Percentiles rank a stretch among this genome's conserved stretches.
Evolutionary conservation across 163 green algal species (phyloP).

Genomic region (Coccomyxa subellipsoidea): DNA sequence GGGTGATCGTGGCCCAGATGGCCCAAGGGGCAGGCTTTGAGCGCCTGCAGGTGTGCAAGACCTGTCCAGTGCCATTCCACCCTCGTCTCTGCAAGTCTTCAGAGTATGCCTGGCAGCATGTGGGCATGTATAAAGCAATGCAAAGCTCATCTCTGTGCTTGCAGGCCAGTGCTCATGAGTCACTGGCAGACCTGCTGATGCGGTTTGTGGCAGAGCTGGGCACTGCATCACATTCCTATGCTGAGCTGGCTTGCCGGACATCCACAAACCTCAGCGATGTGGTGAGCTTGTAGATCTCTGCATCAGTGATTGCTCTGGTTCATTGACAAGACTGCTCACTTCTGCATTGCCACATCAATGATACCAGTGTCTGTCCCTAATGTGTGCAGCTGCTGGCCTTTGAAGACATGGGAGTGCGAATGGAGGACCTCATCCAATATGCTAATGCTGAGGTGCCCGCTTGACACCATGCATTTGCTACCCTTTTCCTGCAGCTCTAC

Average conservation of each 20-base stretch:
- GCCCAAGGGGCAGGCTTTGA: slow-evolving; percentile 45
- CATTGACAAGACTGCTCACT: too few relatives aligned
- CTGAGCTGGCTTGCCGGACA: slow-evolving; percentile 66
- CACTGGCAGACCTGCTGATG: slow-evolving; percentile 71
- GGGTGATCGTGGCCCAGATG: slow-evolving; percentile 56
- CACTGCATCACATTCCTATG: slow-evolving; percentile 50
- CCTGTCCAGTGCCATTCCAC: too few relatives aligned
- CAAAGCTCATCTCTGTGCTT: too few relatives aligned
- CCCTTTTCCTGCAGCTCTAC: not conserved
- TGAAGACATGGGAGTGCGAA: slow-evolving; percentile 60
- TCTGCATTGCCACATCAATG: too few relatives aligned
- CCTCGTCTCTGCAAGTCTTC: not conserved
- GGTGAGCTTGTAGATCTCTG: slow-evolving; percentile 21
- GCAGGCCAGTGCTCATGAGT: slow-evolving; percentile 61
- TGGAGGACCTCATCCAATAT: slow-evolving; percentile 52
- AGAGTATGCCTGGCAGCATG: not conserved
- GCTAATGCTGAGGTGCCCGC: slow-evolving; percentile 13
- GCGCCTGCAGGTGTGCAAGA: slow-evolving; percentile 47
- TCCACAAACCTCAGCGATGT: slow-evolving; percentile 68
- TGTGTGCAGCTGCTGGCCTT: slow-evolving; percentile 53
- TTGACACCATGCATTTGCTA: not conserved
- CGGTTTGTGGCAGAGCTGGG: slow-evolving; percentile 69
- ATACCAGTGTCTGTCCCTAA: too few relatives aligned
- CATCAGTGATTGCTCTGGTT: too few relatives aligned
- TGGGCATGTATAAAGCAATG: too few relatives aligned